These are phyloP conservation scores for Penicillium vulpinum DNA, from an alignment of 2,329 filamentous ascomycete genomes.

Conservation along the genomic window DNA sequence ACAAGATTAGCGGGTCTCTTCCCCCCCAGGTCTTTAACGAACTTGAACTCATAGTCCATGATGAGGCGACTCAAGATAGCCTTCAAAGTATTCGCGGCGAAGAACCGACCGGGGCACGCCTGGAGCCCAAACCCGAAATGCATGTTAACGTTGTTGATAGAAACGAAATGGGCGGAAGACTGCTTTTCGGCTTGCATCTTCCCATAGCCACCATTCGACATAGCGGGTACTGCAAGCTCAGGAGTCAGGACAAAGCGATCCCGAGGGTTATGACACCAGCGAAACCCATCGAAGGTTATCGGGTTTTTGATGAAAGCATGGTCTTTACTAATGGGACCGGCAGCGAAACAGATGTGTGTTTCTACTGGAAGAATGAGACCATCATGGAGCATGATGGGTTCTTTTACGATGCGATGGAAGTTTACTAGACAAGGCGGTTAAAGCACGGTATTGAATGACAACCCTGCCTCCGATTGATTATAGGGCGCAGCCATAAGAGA, in stretches of 20 bases:
- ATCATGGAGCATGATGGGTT: constrained; percentile 26
- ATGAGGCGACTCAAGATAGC: constrained; percentile 30
- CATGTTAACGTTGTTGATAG: constrained; percentile 22
- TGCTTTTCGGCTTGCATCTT: not conserved
- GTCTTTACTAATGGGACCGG: constrained; percentile 32
- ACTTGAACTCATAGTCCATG: constrained; percentile 33
- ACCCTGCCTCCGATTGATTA: not conserved
- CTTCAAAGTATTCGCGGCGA: constrained; percentile 26
- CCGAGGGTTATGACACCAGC: constrained; percentile 26
- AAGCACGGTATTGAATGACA: not conserved
- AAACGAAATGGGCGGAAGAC: constrained; percentile 18
- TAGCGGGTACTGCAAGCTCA: not conserved
- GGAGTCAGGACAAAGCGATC: constrained; percentile 11
- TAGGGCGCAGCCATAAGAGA: not conserved
- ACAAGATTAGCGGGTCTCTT: constrained; percentile 24
- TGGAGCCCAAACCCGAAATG: constrained; percentile 31
- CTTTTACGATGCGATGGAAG: constrained; percentile 30
- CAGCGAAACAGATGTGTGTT: constrained; percentile 32
- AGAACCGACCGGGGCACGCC: constrained; percentile 29
- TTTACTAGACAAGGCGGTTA: constrained; percentile 20
- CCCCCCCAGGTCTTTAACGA: constrained; percentile 16
- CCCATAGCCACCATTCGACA: not conserved
- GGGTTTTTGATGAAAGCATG: constrained; percentile 23
- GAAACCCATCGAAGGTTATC: constrained; percentile 28
- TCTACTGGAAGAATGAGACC: constrained; percentile 25